These are phyloP conservation scores for Neopestalotiopsis rosae DNA, from an alignment of 2,329 filamentous ascomycete genomes.

Conservation along the genomic window DNA sequence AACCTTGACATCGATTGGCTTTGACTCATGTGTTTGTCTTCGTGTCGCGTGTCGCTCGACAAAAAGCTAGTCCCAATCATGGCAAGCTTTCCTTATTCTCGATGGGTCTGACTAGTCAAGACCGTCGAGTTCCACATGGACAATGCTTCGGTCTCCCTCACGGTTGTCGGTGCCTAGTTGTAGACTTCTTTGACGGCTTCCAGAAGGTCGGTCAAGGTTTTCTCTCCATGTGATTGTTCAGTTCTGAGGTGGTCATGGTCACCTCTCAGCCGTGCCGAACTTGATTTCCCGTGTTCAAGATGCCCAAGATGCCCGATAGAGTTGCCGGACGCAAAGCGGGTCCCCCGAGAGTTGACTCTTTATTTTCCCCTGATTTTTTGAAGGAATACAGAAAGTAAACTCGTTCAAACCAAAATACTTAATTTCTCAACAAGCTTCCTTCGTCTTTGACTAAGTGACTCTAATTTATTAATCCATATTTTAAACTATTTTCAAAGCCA, in stretches of 20 bases:
- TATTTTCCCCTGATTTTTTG: neutral
- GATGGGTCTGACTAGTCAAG: neutral
- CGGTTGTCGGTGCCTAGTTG: neutral
- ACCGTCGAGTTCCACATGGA: neutral
- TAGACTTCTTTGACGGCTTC: neutral
- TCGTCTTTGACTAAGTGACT: neutral
- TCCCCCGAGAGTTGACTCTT: neutral
- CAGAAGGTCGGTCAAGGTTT: neutral
- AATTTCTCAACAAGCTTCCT: neutral
- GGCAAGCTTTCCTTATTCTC: neutral
- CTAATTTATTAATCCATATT: neutral
- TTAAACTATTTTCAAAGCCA: neutral
- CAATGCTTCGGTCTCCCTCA: neutral
- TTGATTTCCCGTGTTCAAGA: neutral
- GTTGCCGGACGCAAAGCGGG: neutral
- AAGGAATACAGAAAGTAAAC: neutral
- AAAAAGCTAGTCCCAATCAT: neutral
- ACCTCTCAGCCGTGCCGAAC: slow-evolving; percentile 3
- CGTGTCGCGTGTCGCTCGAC: neutral
- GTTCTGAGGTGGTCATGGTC: slow-evolving; percentile 2
- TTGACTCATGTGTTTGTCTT: neutral
- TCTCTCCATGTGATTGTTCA: neutral
- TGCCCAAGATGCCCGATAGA: neutral
- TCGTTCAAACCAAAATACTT: neutral
- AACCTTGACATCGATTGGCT: neutral